Evolutionary conservation across 2,329 filamentous ascomycete species (phyloP), one percentile per base, ranked within the genome.

Genomic region (Diaporthe longicolla): DNA sequence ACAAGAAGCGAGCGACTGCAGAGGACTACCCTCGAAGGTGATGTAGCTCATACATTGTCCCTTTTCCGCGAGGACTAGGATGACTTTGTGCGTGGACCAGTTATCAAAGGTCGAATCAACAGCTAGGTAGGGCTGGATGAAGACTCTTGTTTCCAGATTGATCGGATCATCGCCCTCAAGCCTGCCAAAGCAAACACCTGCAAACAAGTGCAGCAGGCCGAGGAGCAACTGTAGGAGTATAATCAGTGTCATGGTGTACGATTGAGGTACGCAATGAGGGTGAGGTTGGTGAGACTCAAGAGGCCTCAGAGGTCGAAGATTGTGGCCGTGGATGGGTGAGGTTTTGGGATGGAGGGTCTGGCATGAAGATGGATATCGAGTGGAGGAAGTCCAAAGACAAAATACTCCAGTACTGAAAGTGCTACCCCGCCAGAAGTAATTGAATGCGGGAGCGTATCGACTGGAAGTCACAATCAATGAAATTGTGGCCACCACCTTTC

Each of bases 21-120:
- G 21, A 13, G 63, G 21, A 19, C 6, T 19, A 3, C 21, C 32
- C 7, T 37, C 29, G 15, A 40, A 4, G 24, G 32, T 26, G 45
- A 29, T 26, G 63, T 54, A 54, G 32, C 63, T 68, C 63, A 68
- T 54, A 15, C 63, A 68, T 29, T 54, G 29, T 29, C 32, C 63
- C 32, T 54, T 40, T 3, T n/a, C 3, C 13, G 63, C 15, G 15
- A 68, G 45, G 8, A 32, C 15, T 6, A 35, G 7, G 21, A 68
- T 68, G 0, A 68, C 63, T 1, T 15, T 21, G 63, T 24, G 4
- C 17, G 21, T 6, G 32, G 15, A 11, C 45, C 32, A 50, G 4
- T 40, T 68, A 32, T 11, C 32, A 10, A 32, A 6, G 61, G 32
- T 43, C 15, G 10, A 43, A 43, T 43, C 19, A 15, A 15, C 17